Base-by-base conservation (phyloP, 169 alveolate genomes). In the Babesia bigemina region DNA sequence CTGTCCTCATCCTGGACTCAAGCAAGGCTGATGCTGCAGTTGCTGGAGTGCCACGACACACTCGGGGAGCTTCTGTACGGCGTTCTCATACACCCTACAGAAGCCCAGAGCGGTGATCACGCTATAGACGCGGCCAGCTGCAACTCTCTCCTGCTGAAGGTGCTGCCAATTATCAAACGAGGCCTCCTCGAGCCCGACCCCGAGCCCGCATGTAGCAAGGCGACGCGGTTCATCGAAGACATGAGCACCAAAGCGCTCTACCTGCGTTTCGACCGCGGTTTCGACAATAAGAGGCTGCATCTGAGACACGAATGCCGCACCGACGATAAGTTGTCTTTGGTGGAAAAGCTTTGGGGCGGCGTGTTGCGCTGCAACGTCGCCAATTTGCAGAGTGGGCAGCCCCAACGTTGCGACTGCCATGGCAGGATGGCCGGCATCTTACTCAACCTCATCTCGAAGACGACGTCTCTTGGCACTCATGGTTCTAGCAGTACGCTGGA, bases 91-190 rank as follows among this genome's bases (percentile, higher is more conserved):
- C 76, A 19, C 26, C 42, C 45, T 2, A 2, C 16, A 9, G 19
- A 21, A 12, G 17, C 28, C 9, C 22, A 21, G 4, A 21, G 45
- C 13, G 2, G 6, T 4, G 42, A 17, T 8, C 26, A 45, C 55
- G 14, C 66, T 2, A 55, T 67, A 11, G 66, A 67, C 47, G 24
- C 76, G 22, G 60, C 14, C 53, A 67, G 76, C 45, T 67, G 76
- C 24, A 67, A 67, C 39, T 7, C 63, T 0, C 65, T 67, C n/a
- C 39, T 67, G 65, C 65, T 67, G 14, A 24, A 42, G 55, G 53
- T 67, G 58, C 36, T 67, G 65, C 76, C 76, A 11, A 50, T 67
- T 39, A 52, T 67, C 4, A 13, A 45, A 17, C 63, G 47, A 6
- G 56, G 66, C 11, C n/a, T 33, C 52, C n/a, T 49, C 28, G 61